phyloP scores from a whole-genome alignment of 352 stramenopile species.

The Pythium inflatum region DNA sequence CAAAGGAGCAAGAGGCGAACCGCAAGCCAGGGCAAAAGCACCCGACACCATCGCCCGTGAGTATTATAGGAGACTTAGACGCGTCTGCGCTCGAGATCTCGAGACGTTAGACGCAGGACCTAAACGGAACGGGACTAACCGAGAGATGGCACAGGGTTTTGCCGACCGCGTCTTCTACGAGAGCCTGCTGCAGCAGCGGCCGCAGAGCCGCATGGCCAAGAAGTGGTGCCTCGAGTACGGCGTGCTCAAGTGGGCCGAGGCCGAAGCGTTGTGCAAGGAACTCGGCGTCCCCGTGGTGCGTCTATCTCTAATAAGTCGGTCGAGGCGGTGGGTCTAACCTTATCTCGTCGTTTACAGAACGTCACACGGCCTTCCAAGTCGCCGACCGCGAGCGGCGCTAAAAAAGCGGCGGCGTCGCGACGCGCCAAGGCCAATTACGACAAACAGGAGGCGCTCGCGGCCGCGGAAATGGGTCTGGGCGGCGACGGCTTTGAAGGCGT shows the following conservation, averaged over 20 bases:
- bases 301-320: neutral
- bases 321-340: constrained; percentile 1
- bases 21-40: constrained; percentile 89
- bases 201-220: constrained; percentile 83
- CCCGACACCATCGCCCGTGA: constrained; percentile 79
- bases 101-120: neutral
- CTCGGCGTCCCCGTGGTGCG: constrained; percentile 66
- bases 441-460: constrained; percentile 52
- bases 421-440: constrained; percentile 28
- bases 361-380: constrained; percentile 53
- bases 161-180: constrained; percentile 92
- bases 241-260: constrained; percentile 86
- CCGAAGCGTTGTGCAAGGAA: constrained; percentile 78
- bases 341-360: constrained; percentile 42
- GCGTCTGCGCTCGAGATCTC: neutral
- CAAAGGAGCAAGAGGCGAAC: constrained; percentile 89
- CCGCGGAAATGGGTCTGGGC: constrained; percentile 63
- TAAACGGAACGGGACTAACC: constrained; percentile 10
- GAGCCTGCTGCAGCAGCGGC: constrained; percentile 84
- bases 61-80: constrained; percentile 9
- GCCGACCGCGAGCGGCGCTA: constrained; percentile 44
- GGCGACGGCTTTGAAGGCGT: constrained; percentile 61
- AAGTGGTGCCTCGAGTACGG: constrained; percentile 93
- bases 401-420: constrained; percentile 32
- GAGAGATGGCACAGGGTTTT: constrained; percentile 53